These are phyloP conservation scores for Aspergillus conjunctus DNA, from an alignment of 495 filamentous ascomycete genomes.

Conservation along the genomic window DNA sequence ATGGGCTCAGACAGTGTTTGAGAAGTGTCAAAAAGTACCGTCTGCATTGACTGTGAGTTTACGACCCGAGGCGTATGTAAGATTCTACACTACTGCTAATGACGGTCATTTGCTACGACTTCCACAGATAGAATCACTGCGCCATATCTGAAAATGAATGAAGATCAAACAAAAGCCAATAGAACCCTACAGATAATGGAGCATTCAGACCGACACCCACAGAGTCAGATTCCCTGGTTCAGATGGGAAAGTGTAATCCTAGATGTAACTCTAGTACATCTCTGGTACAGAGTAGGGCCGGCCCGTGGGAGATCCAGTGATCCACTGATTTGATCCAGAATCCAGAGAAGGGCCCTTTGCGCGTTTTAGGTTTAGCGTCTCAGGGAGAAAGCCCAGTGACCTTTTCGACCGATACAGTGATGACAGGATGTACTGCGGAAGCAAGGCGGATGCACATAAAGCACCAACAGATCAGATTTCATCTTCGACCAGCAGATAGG, in stretches of 20 bases:
- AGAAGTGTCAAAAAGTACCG: slow-evolving; percentile 13
- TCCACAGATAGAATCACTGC: too few relatives aligned
- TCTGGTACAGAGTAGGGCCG: slow-evolving; percentile 32
- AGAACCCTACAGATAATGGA: too few relatives aligned
- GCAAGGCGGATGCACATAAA: slow-evolving; percentile 25
- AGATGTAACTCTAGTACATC: slow-evolving; percentile 11
- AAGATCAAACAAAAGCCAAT: too few relatives aligned
- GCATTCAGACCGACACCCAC: too few relatives aligned
- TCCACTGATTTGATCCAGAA: background rate
- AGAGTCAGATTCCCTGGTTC: too few relatives aligned
- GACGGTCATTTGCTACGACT: too few relatives aligned
- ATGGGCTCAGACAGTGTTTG: slow-evolving; percentile 1
- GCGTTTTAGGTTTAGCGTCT: slow-evolving; percentile 18
- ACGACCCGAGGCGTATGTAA: background rate
- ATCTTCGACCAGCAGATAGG: slow-evolving; percentile 6
- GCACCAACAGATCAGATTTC: slow-evolving; percentile 26
- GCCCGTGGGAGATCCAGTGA: slow-evolving; percentile 26
- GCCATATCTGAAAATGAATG: too few relatives aligned
- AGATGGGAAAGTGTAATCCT: background rate
- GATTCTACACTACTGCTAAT: too few relatives aligned
- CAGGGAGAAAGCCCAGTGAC: slow-evolving; percentile 5
- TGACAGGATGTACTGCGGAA: slow-evolving; percentile 26
- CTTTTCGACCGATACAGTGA: slow-evolving; percentile 21
- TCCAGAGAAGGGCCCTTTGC: slow-evolving; percentile 8
- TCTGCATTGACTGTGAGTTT: background rate